Base-by-base conservation (phyloP, 2,329 filamentous ascomycete species). In the Daldinia sp. region DNA sequence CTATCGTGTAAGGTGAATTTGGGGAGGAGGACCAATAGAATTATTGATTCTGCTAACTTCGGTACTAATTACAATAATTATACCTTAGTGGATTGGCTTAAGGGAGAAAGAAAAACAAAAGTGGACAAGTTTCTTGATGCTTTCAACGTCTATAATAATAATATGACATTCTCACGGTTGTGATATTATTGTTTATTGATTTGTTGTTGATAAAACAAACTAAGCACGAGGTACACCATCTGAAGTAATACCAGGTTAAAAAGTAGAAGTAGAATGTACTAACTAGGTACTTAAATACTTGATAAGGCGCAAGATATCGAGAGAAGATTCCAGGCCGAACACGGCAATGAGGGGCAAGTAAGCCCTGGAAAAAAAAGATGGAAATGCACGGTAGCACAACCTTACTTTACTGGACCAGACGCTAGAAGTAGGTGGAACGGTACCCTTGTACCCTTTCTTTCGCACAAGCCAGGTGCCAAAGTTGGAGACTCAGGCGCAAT, bases 301-400 rank as follows among this genome's bases (percentile, higher is more conserved):
- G 58, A 48, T 58, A 45, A 60, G 49, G 52, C 25, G 45, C 21
- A 17, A 49, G 43, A 29, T 30, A 49, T 34, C 48, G 56, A 49
- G 57, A 64, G 61, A 62, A 64, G 66, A 64, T 66, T 67, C 60
- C 55, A 67, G 66, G 66, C 63, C 66, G 63, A 64, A 66, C 58
- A 61, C 58, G 61, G 66, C 54, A 68, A 58, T 64, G 66, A 68
- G 66, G 66, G 66, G 66, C 66, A 68, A 27, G 51, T 30, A 51
- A 58, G 58, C 60, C 52, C 48, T 65, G 54, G 45, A 54, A 58
- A 61, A 51, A 30, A 30, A 61, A 51, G 35, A 30, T 35, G 29
- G 45, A 50, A 57, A 61, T 15, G 39, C 37, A 50, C 15, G 25
- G 37, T 52, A 52, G 27, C 45, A 48, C 39, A 50, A 56, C 41